Percentiles rank a stretch among this genome's conserved stretches.
phyloP scores from a whole-genome alignment of 2,329 filamentous ascomycete species.

The Apiospora phragmitis region DNA sequence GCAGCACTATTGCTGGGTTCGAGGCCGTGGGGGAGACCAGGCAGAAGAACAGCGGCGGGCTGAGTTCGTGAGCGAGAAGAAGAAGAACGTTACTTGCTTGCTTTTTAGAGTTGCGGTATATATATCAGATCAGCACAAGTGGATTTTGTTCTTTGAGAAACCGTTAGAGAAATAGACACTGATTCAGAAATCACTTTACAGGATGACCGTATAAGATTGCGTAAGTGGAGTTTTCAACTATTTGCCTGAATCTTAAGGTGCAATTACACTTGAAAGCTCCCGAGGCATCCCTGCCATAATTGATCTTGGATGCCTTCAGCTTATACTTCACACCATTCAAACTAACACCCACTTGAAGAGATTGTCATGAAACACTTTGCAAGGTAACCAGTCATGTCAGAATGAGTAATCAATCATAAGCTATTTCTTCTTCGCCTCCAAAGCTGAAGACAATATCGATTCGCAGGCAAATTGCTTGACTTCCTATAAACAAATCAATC shows the following conservation, averaged over 20 bases:
- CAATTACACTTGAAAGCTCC: neutral
- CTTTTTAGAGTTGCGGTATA: neutral
- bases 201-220: neutral
- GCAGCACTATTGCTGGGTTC: slow-evolving; percentile 47
- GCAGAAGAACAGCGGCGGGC: slow-evolving; percentile 69
- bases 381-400: neutral
- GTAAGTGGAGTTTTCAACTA: neutral
- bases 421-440: neutral
- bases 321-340: neutral
- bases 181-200: neutral
- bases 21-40: slow-evolving; percentile 78
- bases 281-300: no score
- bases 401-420: neutral
- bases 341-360: neutral
- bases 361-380: neutral
- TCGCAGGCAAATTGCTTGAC: neutral
- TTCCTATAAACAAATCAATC: neutral
- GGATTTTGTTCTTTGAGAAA: neutral
- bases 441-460: neutral
- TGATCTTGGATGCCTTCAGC: no score
- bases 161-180: neutral
- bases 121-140: neutral
- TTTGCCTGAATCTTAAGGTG: neutral
- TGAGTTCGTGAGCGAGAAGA: slow-evolving; percentile 39
- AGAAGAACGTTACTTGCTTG: neutral